These are phyloP conservation scores for Paramecium primaurelia DNA, from an alignment of 73 alveolate genomes.

Conservation along the genomic window DNA sequence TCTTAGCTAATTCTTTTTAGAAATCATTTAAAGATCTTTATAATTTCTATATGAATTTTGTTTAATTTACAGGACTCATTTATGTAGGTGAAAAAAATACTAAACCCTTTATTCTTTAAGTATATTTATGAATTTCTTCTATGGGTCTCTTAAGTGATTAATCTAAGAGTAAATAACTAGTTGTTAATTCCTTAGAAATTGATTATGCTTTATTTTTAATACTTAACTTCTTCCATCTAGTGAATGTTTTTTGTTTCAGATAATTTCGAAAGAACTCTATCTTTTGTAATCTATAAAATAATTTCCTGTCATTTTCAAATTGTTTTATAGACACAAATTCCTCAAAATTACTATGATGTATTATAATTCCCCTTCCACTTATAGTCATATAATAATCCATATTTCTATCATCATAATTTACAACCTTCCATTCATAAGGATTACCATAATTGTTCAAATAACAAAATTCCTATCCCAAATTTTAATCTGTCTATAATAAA, in stretches of 20 bases:
- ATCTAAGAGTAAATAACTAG: not conserved
- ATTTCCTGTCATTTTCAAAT: not conserved
- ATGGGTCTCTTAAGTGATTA: not conserved
- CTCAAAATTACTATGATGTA: not conserved
- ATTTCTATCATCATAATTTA: not conserved
- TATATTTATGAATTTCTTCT: not conserved
- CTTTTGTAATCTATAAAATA: not conserved
- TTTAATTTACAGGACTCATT: not conserved
- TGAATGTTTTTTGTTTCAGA: not conserved
- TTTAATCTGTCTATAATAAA: not conserved
- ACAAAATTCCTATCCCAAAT: slow-evolving; percentile 11
- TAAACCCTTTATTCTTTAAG: not conserved
- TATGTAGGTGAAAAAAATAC: not conserved
- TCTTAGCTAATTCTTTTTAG: not conserved
- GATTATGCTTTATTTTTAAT: not conserved
- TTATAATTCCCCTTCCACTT: not conserved
- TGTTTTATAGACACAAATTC: not conserved
- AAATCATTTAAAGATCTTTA: not conserved
- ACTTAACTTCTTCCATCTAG: not conserved
- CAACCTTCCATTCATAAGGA: slow-evolving; percentile 19
- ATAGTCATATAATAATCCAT: not conserved
- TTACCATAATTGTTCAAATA: not conserved
- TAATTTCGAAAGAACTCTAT: not conserved
- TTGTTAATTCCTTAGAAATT: not conserved
- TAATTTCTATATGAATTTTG: not conserved